phyloP scores from a whole-genome alignment of 768 basidiomycete species.

The Mycena crocata region DNA sequence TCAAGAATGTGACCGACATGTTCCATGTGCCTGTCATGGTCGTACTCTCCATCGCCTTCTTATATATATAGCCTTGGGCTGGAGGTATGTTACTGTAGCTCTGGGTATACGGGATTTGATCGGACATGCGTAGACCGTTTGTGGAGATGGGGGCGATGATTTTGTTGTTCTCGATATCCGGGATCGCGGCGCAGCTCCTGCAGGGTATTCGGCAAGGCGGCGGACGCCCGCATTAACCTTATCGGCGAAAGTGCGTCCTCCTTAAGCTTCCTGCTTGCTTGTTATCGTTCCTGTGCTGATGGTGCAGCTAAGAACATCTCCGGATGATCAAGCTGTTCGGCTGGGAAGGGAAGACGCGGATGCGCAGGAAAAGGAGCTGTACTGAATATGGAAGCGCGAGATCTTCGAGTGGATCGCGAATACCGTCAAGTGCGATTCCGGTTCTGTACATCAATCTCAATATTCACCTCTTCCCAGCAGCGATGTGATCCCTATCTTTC shows the following conservation, averaged over 20 bases:
- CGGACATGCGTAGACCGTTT: slow-evolving; percentile 44
- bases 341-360: slow-evolving; percentile 70
- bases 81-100: slow-evolving; percentile 36
- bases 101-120: not conserved
- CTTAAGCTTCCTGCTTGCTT: slow-evolving; percentile 33
- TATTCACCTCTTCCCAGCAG: slow-evolving; percentile 42
- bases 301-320: slow-evolving; percentile 52
- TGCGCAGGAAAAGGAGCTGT: slow-evolving; percentile 71
- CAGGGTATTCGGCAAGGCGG: slow-evolving; percentile 32
- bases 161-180: slow-evolving; percentile 55
- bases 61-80: slow-evolving; percentile 45
- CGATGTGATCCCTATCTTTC: slow-evolving; percentile 68
- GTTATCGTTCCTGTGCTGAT: not conserved
- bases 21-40: slow-evolving; percentile 39
- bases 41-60: slow-evolving; percentile 38
- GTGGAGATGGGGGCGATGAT: slow-evolving; percentile 58
- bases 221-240: slow-evolving; percentile 56
- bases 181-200: slow-evolving; percentile 53
- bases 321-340: slow-evolving; percentile 74
- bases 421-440: slow-evolving; percentile 52
- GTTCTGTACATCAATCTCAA: too few relatives aligned
- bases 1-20: slow-evolving; percentile 31
- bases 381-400: slow-evolving; percentile 64
- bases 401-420: slow-evolving; percentile 62
- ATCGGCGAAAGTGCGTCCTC: slow-evolving; percentile 56